Base-by-base conservation (phyloP, 1,284 basidiomycete species). In the Papiliotrema fonsecae region DNA sequence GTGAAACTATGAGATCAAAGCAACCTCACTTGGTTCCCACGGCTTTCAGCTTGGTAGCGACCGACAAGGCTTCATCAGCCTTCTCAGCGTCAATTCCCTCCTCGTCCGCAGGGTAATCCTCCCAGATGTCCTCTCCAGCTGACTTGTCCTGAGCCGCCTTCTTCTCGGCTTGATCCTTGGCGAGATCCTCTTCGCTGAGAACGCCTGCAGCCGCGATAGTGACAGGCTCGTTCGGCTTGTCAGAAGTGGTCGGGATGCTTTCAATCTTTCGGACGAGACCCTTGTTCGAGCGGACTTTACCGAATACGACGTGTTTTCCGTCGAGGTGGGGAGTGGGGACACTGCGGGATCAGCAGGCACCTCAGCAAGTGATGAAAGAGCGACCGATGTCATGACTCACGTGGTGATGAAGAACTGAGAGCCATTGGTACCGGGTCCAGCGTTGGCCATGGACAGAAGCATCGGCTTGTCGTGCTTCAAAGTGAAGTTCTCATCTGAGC, bases 381-480 rank as follows among this genome's bases (percentile, higher is more conserved):
- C 13, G 22, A n/a, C n/a, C n/a, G n/a, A n/a, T n/a, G n/a, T n/a
- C n/a, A n/a, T n/a, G 60, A 44, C 70, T 45, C 18, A 76, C 76
- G 72, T 74, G 16, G 73, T 74, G 61, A 75, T 73, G 64, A 72
- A 72, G 66, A 75, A 74, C 68, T 83, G 81, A 42, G 79, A 81
- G 42, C 82, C 82, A 69, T 83, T 83, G 52, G 81, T 83, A 77
- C 86, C 82, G 62, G 79, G 80, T 27, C 84, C 78, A 2, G 78
- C 77, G 57, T 80, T 96, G 24, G 92, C 92, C 90, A 94, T 94
- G 49, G 87, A 89, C 39, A 96, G 79, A 42, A 91, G 74, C 67
- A 88, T 88, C n/a, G 83, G 81, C 73, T 85, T 84, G 43, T 77
- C 79, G 76, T 97, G 92, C 76, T 85, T 87, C 48, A 84, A 56